Percentiles rank a stretch among this genome's conserved stretches.
These are phyloP conservation scores for Conticribra weissflogii DNA, from an alignment of 108 stramenopile species.

Conservation along the genomic window DNA sequence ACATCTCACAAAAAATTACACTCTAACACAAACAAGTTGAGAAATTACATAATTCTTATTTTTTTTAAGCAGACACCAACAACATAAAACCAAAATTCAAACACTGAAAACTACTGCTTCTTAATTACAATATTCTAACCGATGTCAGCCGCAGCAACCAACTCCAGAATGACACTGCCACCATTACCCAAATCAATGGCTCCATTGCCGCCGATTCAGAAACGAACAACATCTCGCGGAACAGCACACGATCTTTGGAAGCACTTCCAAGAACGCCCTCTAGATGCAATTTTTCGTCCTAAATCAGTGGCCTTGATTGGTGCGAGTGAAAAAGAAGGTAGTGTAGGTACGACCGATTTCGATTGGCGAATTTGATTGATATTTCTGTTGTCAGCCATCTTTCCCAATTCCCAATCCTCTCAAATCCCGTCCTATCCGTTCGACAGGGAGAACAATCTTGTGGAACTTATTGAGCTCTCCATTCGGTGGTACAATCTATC, in stretches of 20 bases:
- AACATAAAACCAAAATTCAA: too few relatives aligned
- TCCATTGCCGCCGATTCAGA: background rate
- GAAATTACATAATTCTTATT: too few relatives aligned
- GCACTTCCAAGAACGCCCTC: conserved; percentile 30
- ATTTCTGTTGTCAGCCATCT: too few relatives aligned
- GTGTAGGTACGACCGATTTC: conserved; percentile 21
- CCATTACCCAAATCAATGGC: background rate
- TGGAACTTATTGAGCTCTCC: conserved; percentile 41
- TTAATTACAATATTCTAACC: too few relatives aligned
- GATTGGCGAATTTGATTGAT: too few relatives aligned
- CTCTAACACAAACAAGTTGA: too few relatives aligned
- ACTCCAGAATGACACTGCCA: too few relatives aligned
- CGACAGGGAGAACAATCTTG: conserved; percentile 36
- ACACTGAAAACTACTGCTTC: too few relatives aligned
- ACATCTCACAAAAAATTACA: too few relatives aligned
- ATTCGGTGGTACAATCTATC: conserved; percentile 47
- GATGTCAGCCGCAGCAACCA: too few relatives aligned
- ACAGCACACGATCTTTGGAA: conserved; percentile 47
- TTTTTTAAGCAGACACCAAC: too few relatives aligned
- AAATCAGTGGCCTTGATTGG: conserved; percentile 40
- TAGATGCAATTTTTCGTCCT: conserved; percentile 44
- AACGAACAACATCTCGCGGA: conserved; percentile 14
- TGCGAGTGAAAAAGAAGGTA: conserved; percentile 31
- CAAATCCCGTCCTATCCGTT: background rate
- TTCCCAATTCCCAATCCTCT: background rate